Evolutionary conservation across 2,329 filamentous ascomycete species (phyloP).

Genomic region (Onygenales sp.): DNA sequence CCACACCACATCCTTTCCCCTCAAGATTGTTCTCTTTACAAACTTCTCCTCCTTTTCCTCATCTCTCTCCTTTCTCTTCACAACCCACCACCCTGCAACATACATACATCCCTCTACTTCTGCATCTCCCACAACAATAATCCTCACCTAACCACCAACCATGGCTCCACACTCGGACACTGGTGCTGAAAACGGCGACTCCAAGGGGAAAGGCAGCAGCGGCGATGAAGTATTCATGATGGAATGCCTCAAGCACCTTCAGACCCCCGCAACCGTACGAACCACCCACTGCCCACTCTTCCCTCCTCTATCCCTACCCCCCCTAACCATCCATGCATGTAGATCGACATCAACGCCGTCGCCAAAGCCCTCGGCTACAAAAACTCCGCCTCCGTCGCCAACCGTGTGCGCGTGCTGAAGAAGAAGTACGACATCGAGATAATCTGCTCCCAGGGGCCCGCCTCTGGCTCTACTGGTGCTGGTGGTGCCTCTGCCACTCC

Average conservation of each 20-base stretch:
- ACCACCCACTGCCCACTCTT: not conserved
- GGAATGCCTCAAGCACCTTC: constrained; percentile 18
- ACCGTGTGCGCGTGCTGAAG: constrained; percentile 18
- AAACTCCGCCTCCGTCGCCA: constrained; percentile 19
- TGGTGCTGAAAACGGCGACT: not conserved
- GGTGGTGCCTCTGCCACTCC: not conserved
- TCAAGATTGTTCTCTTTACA: not conserved
- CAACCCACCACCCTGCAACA: not conserved
- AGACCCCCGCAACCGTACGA: constrained; percentile 11
- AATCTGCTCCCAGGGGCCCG: constrained; percentile 4
- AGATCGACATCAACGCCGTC: constrained; percentile 21
- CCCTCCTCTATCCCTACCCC: not conserved
- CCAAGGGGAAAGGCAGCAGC: constrained; percentile 3
- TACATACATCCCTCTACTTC: not conserved
- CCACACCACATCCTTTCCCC: not conserved
- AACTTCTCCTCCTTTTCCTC: not conserved
- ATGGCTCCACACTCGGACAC: constrained; percentile 8
- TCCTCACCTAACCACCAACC: not conserved
- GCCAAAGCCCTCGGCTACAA: constrained; percentile 18
- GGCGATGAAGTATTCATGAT: constrained; percentile 17
- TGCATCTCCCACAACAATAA: not conserved
- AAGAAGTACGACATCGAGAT: constrained; percentile 19
- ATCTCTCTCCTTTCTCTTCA: not conserved
- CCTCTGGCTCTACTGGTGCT: not conserved
- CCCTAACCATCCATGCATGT: not conserved